Conservation (phyloP, 805 yeast species). For the Nakazawaea holstii region DNA sequence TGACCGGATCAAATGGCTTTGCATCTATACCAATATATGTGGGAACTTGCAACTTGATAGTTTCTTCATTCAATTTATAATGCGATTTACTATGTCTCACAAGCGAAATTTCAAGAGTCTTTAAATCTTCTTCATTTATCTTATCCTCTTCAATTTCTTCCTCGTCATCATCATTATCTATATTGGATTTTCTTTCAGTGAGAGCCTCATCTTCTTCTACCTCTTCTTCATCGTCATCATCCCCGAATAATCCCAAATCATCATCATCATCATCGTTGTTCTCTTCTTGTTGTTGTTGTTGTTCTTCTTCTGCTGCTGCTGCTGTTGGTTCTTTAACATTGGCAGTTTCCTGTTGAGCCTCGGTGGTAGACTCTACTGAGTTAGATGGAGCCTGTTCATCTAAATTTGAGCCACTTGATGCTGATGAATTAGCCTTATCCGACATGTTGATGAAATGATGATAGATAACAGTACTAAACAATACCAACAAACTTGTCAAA, state of each 20-base stretch:
- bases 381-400: too few species aligned
- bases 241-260: conserved; percentile 27
- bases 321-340: background rate
- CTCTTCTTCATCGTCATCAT: conserved; percentile 27
- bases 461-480: too few species aligned
- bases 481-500: too few species aligned
- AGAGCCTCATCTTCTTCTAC: background rate
- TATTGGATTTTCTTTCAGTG: conserved; percentile 14
- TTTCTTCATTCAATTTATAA: conserved; percentile 26
- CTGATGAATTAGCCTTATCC: too few species aligned
- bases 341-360: background rate
- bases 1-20: conserved; percentile 75
- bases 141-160: conserved; percentile 24
- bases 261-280: conserved; percentile 33
- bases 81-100: conserved; percentile 50
- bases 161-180: conserved; percentile 29
- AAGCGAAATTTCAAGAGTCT: conserved; percentile 33
- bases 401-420: too few species aligned
- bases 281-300: too few species aligned
- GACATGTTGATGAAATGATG: too few species aligned
- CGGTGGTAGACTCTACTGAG: background rate
- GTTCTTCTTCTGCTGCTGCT: background rate
- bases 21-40: conserved; percentile 80
- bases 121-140: conserved; percentile 21
- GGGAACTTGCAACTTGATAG: conserved; percentile 60